Conservation (phyloP, 176 grass and related monocot genomes). For the Puya raimondii region DNA sequence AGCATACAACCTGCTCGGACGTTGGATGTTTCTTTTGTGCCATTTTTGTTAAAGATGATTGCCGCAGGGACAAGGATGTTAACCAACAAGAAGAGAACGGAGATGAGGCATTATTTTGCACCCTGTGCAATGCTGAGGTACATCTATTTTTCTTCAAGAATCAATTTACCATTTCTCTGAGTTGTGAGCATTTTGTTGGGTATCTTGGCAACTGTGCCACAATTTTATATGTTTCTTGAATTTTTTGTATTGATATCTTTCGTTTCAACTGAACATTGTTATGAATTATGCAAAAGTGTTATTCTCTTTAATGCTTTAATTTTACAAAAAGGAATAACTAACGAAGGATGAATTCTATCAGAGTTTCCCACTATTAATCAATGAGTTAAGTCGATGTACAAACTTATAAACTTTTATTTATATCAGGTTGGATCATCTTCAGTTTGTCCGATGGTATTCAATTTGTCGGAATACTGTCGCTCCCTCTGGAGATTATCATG, state of each 20-base stretch:
- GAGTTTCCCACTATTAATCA: not conserved
- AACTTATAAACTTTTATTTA: too few species aligned
- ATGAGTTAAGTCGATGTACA: too few species aligned
- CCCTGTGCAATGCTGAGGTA: conserved; percentile 21
- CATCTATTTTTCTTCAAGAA: not conserved
- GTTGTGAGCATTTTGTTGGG: not conserved
- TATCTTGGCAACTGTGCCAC: not conserved
- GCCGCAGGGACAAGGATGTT: conserved; percentile 8
- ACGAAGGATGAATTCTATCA: too few species aligned
- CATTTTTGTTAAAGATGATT: conserved; percentile 19
- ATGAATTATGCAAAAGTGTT: not conserved
- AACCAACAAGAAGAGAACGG: not conserved
- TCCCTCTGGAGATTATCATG: too few species aligned
- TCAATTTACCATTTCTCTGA: not conserved
- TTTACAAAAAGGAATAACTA: too few species aligned
- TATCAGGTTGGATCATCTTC: too few species aligned
- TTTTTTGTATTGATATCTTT: not conserved
- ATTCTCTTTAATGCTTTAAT: too few species aligned
- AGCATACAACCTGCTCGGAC: not conserved
- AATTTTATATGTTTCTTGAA: not conserved
- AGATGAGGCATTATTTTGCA: conserved; percentile 26
- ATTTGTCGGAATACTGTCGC: too few species aligned
- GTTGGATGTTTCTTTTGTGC: conserved; percentile 10
- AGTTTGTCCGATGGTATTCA: too few species aligned
- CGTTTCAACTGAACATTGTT: not conserved